These are phyloP conservation scores for Penicillium flavigenum DNA, from an alignment of 495 filamentous ascomycete species.

Conservation along the genomic window DNA sequence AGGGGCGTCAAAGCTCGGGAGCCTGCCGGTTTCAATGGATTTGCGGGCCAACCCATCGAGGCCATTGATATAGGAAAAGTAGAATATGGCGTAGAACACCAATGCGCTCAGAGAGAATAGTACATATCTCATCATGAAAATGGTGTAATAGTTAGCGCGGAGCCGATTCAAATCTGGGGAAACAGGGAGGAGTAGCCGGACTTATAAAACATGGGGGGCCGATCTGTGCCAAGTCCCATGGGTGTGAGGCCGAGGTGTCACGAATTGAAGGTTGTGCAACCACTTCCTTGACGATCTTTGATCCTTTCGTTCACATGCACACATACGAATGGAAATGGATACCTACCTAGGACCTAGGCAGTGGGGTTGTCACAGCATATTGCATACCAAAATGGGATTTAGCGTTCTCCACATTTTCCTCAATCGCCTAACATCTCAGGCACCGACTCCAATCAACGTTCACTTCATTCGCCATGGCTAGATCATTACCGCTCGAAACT, in stretches of 20 bases:
- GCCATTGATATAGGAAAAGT: constrained; percentile 44
- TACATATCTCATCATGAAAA: constrained; percentile 28
- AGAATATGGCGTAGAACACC: constrained; percentile 44
- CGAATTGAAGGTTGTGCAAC: not conserved
- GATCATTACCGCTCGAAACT: not conserved
- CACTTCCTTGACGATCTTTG: not conserved
- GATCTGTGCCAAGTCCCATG: not conserved
- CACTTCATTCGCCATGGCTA: constrained; percentile 2
- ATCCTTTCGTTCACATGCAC: constrained; percentile 13
- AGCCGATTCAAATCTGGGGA: not conserved
- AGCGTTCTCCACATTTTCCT: not conserved
- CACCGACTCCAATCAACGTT: not conserved
- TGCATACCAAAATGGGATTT: constrained; percentile 26
- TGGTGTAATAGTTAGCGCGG: not conserved
- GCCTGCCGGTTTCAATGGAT: constrained; percentile 31
- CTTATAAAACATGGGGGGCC: not conserved
- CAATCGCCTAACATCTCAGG: not conserved
- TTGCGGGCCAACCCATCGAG: constrained; percentile 31
- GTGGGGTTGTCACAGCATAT: constrained; percentile 9
- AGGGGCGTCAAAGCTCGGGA: constrained; percentile 42
- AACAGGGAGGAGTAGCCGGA: not conserved
- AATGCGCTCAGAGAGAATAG: constrained; percentile 44
- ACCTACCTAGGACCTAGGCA: too few relatives aligned
- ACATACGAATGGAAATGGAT: not conserved
- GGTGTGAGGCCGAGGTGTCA: constrained; percentile 12